Evolutionary conservation across 2,329 filamentous ascomycete genomes (phyloP).

Genomic region (Colletotrichum sidae): DNA sequence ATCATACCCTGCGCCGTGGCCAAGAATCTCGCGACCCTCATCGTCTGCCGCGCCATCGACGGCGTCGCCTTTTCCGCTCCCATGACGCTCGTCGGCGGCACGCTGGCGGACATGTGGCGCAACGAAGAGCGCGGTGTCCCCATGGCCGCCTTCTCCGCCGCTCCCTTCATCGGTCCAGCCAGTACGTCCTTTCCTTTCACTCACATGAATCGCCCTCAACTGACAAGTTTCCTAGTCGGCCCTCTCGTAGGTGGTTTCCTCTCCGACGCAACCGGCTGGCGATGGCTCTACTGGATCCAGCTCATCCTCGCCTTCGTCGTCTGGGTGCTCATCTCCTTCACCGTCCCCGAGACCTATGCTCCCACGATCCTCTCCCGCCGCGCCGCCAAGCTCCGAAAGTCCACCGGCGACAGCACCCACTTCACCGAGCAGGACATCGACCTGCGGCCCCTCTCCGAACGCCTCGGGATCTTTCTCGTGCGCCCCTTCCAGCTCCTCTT

Average conservation of each 20-base stretch:
- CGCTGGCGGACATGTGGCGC: conserved; percentile 84
- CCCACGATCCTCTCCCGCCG: conserved; percentile 79
- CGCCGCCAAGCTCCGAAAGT: conserved; percentile 77
- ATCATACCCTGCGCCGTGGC: conserved; percentile 83
- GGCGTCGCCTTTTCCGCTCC: conserved; percentile 88
- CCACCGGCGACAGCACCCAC: conserved; percentile 73
- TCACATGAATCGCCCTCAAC: background rate
- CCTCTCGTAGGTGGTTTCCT: conserved; percentile 83
- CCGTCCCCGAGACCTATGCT: conserved; percentile 90
- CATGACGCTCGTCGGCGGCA: conserved; percentile 88
- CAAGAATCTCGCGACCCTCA: conserved; percentile 79
- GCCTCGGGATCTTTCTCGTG: conserved; percentile 79
- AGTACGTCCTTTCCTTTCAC: conserved; percentile 50
- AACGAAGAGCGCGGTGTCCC: conserved; percentile 87
- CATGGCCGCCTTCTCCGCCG: conserved; percentile 87
- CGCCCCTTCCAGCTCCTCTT: conserved; percentile 90
- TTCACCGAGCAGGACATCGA: conserved; percentile 88
- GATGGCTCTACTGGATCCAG: conserved; percentile 91
- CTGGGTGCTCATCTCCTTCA: conserved; percentile 84
- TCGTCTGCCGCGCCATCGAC: conserved; percentile 82
- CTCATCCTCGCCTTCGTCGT: conserved; percentile 78
- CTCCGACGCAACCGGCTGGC: conserved; percentile 76
- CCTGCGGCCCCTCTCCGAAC: conserved; percentile 73
- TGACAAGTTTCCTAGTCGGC: conserved; percentile 58
- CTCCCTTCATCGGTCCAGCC: conserved; percentile 85